Conservation (phyloP, 306 rosid species). For the Fragaria iinumae region DNA sequence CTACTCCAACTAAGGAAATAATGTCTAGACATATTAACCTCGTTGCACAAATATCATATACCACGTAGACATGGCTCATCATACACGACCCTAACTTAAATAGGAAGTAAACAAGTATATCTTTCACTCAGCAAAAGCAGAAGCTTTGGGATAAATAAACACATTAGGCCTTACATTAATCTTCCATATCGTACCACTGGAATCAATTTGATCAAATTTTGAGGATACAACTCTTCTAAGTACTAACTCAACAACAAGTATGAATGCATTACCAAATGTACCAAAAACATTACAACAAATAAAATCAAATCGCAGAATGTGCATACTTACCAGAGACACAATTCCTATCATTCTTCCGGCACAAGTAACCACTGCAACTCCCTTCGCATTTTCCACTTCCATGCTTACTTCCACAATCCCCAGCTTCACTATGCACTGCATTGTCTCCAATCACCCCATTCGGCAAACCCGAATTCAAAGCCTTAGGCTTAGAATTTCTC, state of each 20-base stretch:
- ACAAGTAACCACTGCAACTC: conserved; percentile 46
- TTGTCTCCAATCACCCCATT: conserved; percentile 43
- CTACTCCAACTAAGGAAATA: background rate
- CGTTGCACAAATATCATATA: background rate
- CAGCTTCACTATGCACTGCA: conserved; percentile 13
- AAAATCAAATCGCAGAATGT: background rate
- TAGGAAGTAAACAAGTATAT: background rate
- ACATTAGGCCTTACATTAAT: background rate
- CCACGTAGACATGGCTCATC: background rate
- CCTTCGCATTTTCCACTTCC: conserved; percentile 32
- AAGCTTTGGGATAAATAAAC: background rate
- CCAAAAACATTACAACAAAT: background rate
- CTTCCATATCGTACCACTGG: background rate
- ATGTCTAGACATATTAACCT: background rate
- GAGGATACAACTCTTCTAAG: background rate
- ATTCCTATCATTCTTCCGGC: conserved; percentile 42
- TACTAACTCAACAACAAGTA: background rate
- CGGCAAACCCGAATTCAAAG: conserved; percentile 27
- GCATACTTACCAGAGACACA: conserved; percentile 55
- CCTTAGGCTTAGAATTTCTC: conserved; percentile 34
- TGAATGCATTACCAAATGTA: background rate
- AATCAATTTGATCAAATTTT: background rate
- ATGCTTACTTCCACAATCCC: conserved; percentile 26
- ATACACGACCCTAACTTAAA: conserved; percentile 1
- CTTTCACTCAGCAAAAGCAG: background rate